A percentile compares a stretch with the other conserved stretches of the same genome.
phyloP scores from a whole-genome alignment of 345 rosid species.

The Salix purpurea region DNA sequence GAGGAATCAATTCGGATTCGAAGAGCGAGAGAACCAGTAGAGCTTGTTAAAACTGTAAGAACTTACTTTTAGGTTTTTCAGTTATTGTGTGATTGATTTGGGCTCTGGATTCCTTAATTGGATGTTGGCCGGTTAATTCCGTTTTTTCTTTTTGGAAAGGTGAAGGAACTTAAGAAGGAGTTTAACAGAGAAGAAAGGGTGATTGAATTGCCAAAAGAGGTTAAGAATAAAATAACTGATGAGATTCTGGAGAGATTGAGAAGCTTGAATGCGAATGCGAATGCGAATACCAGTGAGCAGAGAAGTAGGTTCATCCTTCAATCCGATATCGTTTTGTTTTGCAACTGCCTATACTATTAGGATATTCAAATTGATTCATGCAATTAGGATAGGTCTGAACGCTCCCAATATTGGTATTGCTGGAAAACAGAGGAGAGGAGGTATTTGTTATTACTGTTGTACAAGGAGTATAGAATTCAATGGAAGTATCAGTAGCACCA shows the following conservation, averaged over 20 bases:
- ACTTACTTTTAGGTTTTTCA: background rate
- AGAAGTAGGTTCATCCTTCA: conserved; percentile 50
- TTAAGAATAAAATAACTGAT: conserved; percentile 58
- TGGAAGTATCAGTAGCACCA: background rate
- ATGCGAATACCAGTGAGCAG: conserved; percentile 41
- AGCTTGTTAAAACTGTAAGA: conserved; percentile 64
- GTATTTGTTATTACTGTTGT: background rate
- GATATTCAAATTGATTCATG: background rate
- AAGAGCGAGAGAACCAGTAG: conserved; percentile 53
- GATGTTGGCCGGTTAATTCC: background rate
- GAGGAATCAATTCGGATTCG: conserved; percentile 87
- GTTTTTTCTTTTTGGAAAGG: conserved; percentile 31
- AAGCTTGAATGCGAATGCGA: conserved; percentile 35
- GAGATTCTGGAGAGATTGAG: conserved; percentile 61
- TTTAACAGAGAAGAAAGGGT: conserved; percentile 29
- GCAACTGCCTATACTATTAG: background rate
- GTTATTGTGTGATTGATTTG: background rate
- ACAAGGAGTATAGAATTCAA: background rate
- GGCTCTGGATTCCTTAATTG: background rate
- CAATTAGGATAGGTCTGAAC: background rate
- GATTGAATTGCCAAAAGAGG: conserved; percentile 43
- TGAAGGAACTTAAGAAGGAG: conserved; percentile 53
- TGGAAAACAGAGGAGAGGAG: background rate
- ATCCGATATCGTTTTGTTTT: background rate
- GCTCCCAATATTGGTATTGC: background rate